A percentile compares a stretch with the other conserved stretches of the same genome.
These are phyloP conservation scores for Coelastrella sp. DNA, from an alignment of 139 green algal species.

Conservation along the genomic window DNA sequence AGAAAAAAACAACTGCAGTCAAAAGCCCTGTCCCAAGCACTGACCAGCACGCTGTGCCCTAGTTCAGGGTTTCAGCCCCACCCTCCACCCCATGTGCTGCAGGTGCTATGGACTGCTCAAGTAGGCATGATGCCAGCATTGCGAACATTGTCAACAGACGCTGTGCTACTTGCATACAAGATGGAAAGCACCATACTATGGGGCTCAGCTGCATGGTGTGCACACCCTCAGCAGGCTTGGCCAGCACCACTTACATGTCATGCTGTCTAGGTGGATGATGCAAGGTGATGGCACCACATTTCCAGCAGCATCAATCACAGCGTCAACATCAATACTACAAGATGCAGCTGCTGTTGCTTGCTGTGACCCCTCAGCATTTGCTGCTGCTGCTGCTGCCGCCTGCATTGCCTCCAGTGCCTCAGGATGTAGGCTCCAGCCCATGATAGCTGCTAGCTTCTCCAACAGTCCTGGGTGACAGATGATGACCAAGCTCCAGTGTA, in stretches of 20 bases:
- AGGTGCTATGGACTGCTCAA: too few relatives aligned
- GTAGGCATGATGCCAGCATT: too few relatives aligned
- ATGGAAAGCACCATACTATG: not conserved
- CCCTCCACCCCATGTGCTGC: too few relatives aligned
- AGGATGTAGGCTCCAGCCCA: not conserved
- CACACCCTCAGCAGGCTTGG: too few relatives aligned
- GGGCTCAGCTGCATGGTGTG: not conserved
- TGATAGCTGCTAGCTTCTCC: not conserved
- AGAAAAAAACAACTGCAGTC: too few relatives aligned
- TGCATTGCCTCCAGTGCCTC: too few relatives aligned
- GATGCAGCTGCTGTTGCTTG: not conserved
- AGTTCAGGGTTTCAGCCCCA: too few relatives aligned
- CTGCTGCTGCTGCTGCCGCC: constrained; percentile 14
- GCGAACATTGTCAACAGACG: too few relatives aligned
- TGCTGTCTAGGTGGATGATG: constrained; percentile 88
- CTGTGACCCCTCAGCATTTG: not conserved
- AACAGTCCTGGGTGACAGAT: constrained; percentile 80
- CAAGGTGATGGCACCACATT: not conserved
- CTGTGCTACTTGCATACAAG: too few relatives aligned
- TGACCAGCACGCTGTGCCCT: too few relatives aligned
- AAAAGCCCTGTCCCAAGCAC: too few relatives aligned
- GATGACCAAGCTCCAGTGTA: constrained; percentile 94
- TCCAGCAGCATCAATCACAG: not conserved
- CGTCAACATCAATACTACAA: not conserved
- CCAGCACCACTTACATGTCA: constrained; percentile 57